Percentiles rank a stretch among this genome's conserved stretches.
These are phyloP conservation scores for Eleusine coracana DNA, from an alignment of 176 grass and related monocot species.

Conservation along the genomic window DNA sequence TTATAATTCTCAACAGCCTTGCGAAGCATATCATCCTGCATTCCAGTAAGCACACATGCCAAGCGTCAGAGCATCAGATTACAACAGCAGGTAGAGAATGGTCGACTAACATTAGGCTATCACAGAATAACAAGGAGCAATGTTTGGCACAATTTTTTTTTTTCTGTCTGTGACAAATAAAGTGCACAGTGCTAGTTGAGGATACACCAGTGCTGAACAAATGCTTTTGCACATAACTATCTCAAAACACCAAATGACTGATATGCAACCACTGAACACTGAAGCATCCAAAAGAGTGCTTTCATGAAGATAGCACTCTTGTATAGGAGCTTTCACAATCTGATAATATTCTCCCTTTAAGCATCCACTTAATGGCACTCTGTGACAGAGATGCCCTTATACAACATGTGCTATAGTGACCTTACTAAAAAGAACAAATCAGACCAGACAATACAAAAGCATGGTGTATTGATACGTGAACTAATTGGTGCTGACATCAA, in stretches of 20 bases:
- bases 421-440: background rate
- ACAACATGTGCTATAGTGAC: background rate
- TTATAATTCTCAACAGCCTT: conserved; percentile 76
- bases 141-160: background rate
- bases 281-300: background rate
- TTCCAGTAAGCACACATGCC: conserved; percentile 44
- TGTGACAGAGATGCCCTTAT: background rate
- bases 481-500: background rate
- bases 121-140: background rate
- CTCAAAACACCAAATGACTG: background rate
- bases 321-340: background rate
- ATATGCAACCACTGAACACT: background rate
- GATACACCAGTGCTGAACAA: background rate
- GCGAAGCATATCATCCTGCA: conserved; percentile 75
- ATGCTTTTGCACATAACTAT: background rate
- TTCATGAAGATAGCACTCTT: background rate
- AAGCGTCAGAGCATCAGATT: conserved; percentile 34
- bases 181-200: background rate
- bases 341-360: background rate
- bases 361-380: background rate
- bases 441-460: background rate
- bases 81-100: conserved; percentile 14
- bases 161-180: background rate
- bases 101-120: background rate
- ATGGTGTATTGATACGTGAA: background rate